Percentiles rank a stretch among this genome's conserved stretches.
Conservation (phyloP, 768 basidiomycete genomes). For the Boletus pseudo-olivaceus region DNA sequence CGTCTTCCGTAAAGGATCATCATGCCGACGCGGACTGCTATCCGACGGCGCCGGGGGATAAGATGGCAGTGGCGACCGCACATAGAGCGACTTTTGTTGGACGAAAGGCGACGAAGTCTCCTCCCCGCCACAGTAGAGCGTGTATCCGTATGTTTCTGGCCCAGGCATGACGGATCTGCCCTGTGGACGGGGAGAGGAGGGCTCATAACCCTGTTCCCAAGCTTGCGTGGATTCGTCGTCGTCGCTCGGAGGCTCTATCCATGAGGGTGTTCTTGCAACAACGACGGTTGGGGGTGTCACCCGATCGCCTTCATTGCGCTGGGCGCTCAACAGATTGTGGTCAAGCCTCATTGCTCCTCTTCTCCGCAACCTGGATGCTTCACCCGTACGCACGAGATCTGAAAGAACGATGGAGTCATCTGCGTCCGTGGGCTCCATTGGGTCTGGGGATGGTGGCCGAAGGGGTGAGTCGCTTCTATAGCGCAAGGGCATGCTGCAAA, state of each 20-base stretch:
- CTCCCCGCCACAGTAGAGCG: constrained; percentile 44
- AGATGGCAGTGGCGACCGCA: constrained; percentile 38
- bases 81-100: constrained; percentile 19
- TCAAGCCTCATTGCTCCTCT: constrained; percentile 70
- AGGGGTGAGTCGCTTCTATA: constrained; percentile 21
- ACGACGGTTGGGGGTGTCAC: constrained; percentile 27
- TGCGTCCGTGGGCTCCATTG: constrained; percentile 40
- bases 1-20: constrained; percentile 20
- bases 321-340: constrained; percentile 31
- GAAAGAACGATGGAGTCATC: constrained; percentile 72
- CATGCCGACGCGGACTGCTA: constrained; percentile 6
- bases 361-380: constrained; percentile 69
- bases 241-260: constrained; percentile 33
- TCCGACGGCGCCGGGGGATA: constrained; percentile 27
- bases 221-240: constrained; percentile 32
- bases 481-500: constrained; percentile 30
- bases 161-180: constrained; percentile 9
- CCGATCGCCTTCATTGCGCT: constrained; percentile 27
- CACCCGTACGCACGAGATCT: constrained; percentile 69
- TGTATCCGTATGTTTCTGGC: constrained; percentile 28
- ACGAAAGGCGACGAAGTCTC: constrained; percentile 10
- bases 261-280: constrained; percentile 29
- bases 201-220: constrained; percentile 34
- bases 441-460: constrained; percentile 13
- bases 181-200: constrained; percentile 24